Conservation (phyloP, 148 eudicot genomes). For the Rhododendron ovatum region DNA sequence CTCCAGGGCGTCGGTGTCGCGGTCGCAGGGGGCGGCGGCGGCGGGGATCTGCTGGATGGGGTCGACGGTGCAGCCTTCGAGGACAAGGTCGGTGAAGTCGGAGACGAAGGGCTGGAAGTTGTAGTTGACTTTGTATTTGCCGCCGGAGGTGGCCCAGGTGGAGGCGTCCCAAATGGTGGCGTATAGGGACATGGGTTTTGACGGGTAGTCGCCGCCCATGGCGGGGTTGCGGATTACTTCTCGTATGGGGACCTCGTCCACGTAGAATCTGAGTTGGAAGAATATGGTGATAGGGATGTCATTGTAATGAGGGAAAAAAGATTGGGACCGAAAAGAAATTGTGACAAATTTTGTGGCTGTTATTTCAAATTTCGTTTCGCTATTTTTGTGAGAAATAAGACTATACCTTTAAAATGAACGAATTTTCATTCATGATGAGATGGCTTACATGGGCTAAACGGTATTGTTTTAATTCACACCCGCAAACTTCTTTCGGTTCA, state of each 20-base stretch:
- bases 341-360: neutral
- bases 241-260: constrained; percentile 78
- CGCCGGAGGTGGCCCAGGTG: constrained; percentile 86
- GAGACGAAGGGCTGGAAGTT: constrained; percentile 73
- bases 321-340: neutral
- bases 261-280: constrained; percentile 67
- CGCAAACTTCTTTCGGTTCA: neutral
- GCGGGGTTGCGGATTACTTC: constrained; percentile 49
- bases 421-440: no score
- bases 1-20: constrained; percentile 23
- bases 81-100: constrained; percentile 73
- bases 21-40: constrained; percentile 35
- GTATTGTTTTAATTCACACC: neutral
- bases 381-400: neutral
- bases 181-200: constrained; percentile 93
- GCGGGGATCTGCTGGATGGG: constrained; percentile 53
- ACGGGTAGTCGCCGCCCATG: constrained; percentile 87
- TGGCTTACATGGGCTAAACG: neutral
- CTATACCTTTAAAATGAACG: neutral
- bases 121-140: constrained; percentile 63
- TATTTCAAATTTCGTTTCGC: no score
- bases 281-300: neutral
- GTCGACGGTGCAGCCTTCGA: constrained; percentile 72
- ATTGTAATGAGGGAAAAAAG: neutral
- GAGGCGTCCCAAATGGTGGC: constrained; percentile 99